These are phyloP conservation scores for Lentinula guzmanii DNA, from an alignment of 768 basidiomycete genomes.

Conservation along the genomic window DNA sequence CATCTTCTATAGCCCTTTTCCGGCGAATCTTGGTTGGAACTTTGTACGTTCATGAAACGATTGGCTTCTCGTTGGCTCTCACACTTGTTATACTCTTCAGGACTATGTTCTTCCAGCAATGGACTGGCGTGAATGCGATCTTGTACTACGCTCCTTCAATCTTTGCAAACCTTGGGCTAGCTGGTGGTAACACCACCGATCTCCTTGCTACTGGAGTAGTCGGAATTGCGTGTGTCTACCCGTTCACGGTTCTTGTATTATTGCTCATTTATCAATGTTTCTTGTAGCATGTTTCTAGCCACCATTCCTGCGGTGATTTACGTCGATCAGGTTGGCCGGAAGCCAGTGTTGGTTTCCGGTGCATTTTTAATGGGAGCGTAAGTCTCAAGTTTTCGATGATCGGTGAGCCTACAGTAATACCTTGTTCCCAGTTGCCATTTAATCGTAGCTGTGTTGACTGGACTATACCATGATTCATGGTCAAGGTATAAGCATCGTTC, in stretches of 20 bases:
- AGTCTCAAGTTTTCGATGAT: constrained; percentile 9
- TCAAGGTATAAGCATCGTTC: constrained; percentile 19
- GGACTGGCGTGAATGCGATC: constrained; percentile 76
- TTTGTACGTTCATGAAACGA: constrained; percentile 26
- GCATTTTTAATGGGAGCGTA: constrained; percentile 68
- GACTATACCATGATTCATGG: constrained; percentile 55
- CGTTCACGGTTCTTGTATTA: background rate
- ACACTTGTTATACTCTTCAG: constrained; percentile 17
- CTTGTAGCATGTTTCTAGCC: constrained; percentile 51
- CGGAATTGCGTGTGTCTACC: constrained; percentile 55
- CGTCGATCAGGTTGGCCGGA: constrained; percentile 71
- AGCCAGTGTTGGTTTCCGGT: constrained; percentile 68
- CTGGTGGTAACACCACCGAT: constrained; percentile 55
- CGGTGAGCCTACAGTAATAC: background rate
- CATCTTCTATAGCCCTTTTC: constrained; percentile 38
- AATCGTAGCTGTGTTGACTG: constrained; percentile 62
- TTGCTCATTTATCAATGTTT: background rate
- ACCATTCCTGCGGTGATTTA: constrained; percentile 82
- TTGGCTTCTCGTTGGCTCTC: too few relatives aligned
- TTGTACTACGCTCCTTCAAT: constrained; percentile 72
- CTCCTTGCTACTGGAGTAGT: constrained; percentile 62
- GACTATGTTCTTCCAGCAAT: constrained; percentile 80
- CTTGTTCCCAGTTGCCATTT: constrained; percentile 49
- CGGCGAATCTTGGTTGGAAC: constrained; percentile 60
- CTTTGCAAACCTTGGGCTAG: constrained; percentile 54